Conservation (phyloP, 129 eudicot species). For the Saussurea involucrata region DNA sequence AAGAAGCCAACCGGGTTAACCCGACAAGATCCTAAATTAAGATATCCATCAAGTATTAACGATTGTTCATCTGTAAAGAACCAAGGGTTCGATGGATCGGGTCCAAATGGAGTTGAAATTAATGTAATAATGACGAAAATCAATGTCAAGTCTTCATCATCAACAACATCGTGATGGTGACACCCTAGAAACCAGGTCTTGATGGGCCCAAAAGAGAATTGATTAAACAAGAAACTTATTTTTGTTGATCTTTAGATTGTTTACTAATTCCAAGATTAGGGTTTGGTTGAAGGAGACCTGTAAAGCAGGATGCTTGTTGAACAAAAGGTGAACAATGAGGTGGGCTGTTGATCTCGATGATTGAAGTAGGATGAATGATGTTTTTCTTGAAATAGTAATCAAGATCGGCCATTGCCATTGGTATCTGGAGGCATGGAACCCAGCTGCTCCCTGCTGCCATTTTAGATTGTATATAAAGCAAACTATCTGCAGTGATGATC, state of each 20-base stretch:
- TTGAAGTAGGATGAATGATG: not conserved
- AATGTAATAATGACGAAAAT: constrained; percentile 7
- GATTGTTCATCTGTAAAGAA: constrained; percentile 25
- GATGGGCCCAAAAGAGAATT: constrained; percentile 16
- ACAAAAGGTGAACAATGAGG: constrained; percentile 31
- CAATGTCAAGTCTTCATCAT: constrained; percentile 9
- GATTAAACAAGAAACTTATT: constrained; percentile 3
- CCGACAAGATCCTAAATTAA: not conserved
- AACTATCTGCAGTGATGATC: not conserved
- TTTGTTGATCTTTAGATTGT: not conserved
- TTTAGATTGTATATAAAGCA: constrained; percentile 22
- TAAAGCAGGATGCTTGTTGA: constrained; percentile 53
- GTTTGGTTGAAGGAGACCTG: constrained; percentile 31
- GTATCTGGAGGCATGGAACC: constrained; percentile 10
- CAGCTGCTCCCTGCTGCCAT: constrained; percentile 2
- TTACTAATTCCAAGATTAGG: constrained; percentile 16
- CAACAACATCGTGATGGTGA: constrained; percentile 14
- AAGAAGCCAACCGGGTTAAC: not conserved
- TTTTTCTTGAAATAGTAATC: not conserved
- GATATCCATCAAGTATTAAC: constrained; percentile 2
- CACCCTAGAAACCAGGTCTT: constrained; percentile 30
- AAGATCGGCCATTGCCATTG: constrained; percentile 38
- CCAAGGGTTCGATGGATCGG: not conserved
- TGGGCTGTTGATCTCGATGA: too few relatives aligned
- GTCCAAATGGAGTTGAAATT: constrained; percentile 16